Evolutionary conservation across 2,329 filamentous ascomycete genomes (phyloP), one percentile per base, ranked within the genome.

Genomic region (Ceratocystis cubensis): DNA sequence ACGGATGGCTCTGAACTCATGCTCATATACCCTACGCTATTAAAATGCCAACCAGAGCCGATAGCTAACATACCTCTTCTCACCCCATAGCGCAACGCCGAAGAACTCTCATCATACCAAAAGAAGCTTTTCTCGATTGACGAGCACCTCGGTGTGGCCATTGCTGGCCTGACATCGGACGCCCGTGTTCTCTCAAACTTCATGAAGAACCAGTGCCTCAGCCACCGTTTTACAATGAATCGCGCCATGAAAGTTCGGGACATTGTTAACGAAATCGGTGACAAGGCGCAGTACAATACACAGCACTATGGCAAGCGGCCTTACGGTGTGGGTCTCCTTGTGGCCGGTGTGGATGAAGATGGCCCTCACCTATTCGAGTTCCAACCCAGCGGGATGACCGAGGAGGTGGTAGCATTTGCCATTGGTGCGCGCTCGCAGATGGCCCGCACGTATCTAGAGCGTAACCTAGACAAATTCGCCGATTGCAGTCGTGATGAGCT

Each of bases 111-210:
- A 69, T 97, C 94, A 64, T 99, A 99, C 84, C 94, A 99, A 81
- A 96, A 96, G 84, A 99, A 99, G 82, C 87, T 99, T 75, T 96
- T 99, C 78, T 85, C 88, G 73, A 88, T 99, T 79, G 94, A 99
- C 78, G 89, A 93, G 73, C 94, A 99, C 78, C 88, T 94, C 73
- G 94, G 92, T 71, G 87, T 99, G 73, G 91, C 93, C 73, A 95
- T 99, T 73, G 94, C 94, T 71, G 94, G 94, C 72, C 89, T 99
- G 69, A 94, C 94, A 71, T 96, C 93, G 68, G 94, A 99, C 78
- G 94, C 93, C 75, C 94, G 94, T 74, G 94, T 99, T 72, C 91
- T 99, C 72, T 96, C 92, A 82, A 99, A 99, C 85, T 99, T 96
- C 82, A 97, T 99, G 93, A 97, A 96, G 82, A 91, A 96, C 80